Base-by-base conservation (phyloP, 768 basidiomycete genomes). In the Rhizopogon rudus region DNA sequence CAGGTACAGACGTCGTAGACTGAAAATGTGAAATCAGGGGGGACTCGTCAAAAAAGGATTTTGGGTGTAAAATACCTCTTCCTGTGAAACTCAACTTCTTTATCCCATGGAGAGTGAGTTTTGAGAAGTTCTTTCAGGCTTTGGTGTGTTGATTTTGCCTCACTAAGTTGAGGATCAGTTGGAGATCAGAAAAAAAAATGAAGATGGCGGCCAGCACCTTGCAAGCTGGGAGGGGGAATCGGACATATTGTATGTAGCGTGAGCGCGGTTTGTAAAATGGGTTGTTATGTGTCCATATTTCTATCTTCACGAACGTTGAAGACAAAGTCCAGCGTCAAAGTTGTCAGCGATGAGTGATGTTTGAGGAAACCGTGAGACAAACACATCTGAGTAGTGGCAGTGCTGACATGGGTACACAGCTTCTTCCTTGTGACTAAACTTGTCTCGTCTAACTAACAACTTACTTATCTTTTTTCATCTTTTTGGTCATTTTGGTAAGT, bases 21-120 rank as follows among this genome's bases (percentile, higher is more conserved):
- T 92, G 60, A 37, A 41, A 31, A 42, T 60, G 55, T 22, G 6
- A 33, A 22, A 29, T 57, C 44, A 44, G 57, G 53, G 37, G 54
- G 60, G 49, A 57, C 31, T 51, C 53, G 2, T 44, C 29, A 22
- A 28, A 35, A n/a, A 53, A 16, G 53, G 44, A 52, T 35, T n/a
- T 40, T 58, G 33, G 25, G 7, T 40, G 40, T 25, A 6, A 74
- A 91, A 73, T 70, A 93, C 94, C 84, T 87, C 73, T 91, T 90
- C 63, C 94, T 80, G 68, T 86, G 82, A 60, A 88, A 85, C 65
- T 98, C 94, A 42, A 93, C 83, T 57, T 94, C 90, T 67, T 79
- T 88, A 58, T 90, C 87, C 80, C 87, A 94, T 35, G 92, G 89
- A 50, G 86, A 83, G 57, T 80, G 84, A 40, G 77, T 78, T 66